Conservation (phyloP, 306 rosid species). For the Inga laurina region DNA sequence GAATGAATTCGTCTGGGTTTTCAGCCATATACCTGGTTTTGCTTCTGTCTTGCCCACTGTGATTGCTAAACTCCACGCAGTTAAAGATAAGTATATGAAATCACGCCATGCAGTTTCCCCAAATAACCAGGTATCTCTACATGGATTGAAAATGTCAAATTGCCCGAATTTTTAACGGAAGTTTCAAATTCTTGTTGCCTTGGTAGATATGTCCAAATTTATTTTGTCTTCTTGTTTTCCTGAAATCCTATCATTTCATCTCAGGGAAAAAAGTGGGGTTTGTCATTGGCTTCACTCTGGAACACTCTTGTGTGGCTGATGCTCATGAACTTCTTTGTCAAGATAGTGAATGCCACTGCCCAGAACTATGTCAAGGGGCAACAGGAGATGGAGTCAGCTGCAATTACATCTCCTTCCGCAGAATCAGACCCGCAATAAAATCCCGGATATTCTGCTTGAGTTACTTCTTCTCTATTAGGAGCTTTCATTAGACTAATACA, state of each 20-base stretch:
- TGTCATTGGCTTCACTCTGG: constrained; percentile 83
- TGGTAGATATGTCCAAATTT: background rate
- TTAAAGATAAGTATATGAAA: constrained; percentile 75
- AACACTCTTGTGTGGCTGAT: constrained; percentile 95
- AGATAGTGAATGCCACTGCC: constrained; percentile 89
- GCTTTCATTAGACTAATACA: constrained; percentile 30
- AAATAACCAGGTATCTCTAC: constrained; percentile 56
- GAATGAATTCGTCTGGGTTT: constrained; percentile 84
- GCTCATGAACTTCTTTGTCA: constrained; percentile 88
- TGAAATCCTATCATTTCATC: constrained; percentile 11
- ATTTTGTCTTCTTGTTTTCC: background rate
- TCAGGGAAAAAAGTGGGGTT: constrained; percentile 88
- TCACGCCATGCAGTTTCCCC: constrained; percentile 51
- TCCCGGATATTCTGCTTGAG: constrained; percentile 39
- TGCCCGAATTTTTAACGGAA: background rate
- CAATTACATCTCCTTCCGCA: constrained; percentile 33
- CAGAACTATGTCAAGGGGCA: constrained; percentile 77
- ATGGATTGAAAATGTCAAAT: constrained; percentile 16
- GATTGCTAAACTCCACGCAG: constrained; percentile 58
- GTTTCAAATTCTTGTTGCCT: constrained; percentile 12
- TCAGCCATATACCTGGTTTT: constrained; percentile 83
- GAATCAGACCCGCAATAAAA: constrained; percentile 34
- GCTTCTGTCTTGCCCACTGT: constrained; percentile 64
- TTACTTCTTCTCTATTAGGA: constrained; percentile 30
- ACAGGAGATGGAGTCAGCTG: constrained; percentile 63